Percentiles rank a stretch among this genome's conserved stretches.
Evolutionary conservation across 306 rosid genomes (phyloP).

Genomic region (Acmispon strigosus): DNA sequence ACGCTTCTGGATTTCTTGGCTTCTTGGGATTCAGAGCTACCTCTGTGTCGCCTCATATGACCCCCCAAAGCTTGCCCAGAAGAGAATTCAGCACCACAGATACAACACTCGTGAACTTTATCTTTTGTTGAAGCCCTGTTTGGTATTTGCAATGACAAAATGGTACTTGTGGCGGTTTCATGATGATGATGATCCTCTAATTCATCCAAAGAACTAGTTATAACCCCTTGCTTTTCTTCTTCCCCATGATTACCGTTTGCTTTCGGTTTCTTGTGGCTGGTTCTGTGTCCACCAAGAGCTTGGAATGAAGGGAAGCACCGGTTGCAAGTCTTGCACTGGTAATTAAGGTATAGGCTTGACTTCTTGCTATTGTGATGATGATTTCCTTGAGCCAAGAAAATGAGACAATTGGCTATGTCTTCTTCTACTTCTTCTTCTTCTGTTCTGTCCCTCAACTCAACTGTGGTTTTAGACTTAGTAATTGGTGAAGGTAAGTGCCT

Average conservation of each 20-base stretch:
- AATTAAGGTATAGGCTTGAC: slow-evolving; percentile 8
- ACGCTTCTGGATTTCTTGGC: slow-evolving; percentile 36
- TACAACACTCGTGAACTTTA: slow-evolving; percentile 71
- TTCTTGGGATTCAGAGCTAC: slow-evolving; percentile 16
- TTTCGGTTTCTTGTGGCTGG: slow-evolving; percentile 75
- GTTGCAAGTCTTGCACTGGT: slow-evolving; percentile 79
- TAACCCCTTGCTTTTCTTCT: slow-evolving; percentile 16
- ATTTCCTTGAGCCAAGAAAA: slow-evolving; percentile 62
- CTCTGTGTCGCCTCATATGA: slow-evolving; percentile 87
- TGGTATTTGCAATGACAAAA: slow-evolving; percentile 50
- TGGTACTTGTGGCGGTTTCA: slow-evolving; percentile 38
- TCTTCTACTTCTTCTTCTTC: slow-evolving; percentile 34
- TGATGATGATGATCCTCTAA: neutral
- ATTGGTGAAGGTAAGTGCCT: slow-evolving; percentile 36
- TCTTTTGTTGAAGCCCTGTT: slow-evolving; percentile 25
- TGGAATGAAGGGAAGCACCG: slow-evolving; percentile 74
- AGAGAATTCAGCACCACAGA: slow-evolving; percentile 71
- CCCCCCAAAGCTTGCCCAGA: slow-evolving; percentile 98
- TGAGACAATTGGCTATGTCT: slow-evolving; percentile 82
- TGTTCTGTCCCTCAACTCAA: slow-evolving; percentile 16
- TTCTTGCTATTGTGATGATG: neutral
- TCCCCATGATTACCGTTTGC: neutral
- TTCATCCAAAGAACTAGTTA: neutral
- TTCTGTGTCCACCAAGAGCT: slow-evolving; percentile 92
- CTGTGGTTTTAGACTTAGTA: slow-evolving; percentile 11